Conservation (phyloP, 2,329 filamentous ascomycete species). For the Allantophomopsis lycopodina region DNA sequence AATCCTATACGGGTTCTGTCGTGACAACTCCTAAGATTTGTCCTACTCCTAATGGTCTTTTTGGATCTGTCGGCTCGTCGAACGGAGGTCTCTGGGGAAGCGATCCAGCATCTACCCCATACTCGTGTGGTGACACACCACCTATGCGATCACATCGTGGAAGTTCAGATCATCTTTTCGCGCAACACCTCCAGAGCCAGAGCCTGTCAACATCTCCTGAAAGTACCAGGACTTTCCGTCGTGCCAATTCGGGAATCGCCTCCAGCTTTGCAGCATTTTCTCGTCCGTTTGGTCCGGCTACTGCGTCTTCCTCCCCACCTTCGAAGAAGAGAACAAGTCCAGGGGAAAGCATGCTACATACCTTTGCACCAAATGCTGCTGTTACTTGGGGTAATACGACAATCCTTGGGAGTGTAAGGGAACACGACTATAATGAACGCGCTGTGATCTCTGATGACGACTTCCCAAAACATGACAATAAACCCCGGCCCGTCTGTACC, state of each 20-base stretch:
- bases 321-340: slow-evolving; percentile 42
- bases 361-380: slow-evolving; percentile 30
- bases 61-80: slow-evolving; percentile 42
- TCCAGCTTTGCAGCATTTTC: slow-evolving; percentile 42
- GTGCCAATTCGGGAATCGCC: slow-evolving; percentile 39
- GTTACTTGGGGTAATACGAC: slow-evolving; percentile 24
- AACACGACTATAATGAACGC: slow-evolving; percentile 11
- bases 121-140: slow-evolving; percentile 48
- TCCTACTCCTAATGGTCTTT: slow-evolving; percentile 38
- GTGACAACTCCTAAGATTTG: slow-evolving; percentile 42
- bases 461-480: slow-evolving; percentile 7
- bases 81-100: slow-evolving; percentile 32
- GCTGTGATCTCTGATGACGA: slow-evolving; percentile 17
- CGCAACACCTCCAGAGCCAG: slow-evolving; percentile 30
- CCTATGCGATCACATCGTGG: slow-evolving; percentile 31
- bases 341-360: slow-evolving; percentile 43
- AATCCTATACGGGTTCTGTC: slow-evolving; percentile 37
- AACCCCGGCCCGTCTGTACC: slow-evolving; percentile 8
- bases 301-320: slow-evolving; percentile 28
- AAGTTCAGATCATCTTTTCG: slow-evolving; percentile 28
- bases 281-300: slow-evolving; percentile 16
- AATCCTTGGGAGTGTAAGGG: slow-evolving; percentile 21
- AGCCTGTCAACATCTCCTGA: slow-evolving; percentile 47
- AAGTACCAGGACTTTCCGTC: slow-evolving; percentile 32
- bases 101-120: slow-evolving; percentile 41